Evolutionary conservation across 2,329 filamentous ascomycete genomes (phyloP).

Genomic region (Penicillium hordei): DNA sequence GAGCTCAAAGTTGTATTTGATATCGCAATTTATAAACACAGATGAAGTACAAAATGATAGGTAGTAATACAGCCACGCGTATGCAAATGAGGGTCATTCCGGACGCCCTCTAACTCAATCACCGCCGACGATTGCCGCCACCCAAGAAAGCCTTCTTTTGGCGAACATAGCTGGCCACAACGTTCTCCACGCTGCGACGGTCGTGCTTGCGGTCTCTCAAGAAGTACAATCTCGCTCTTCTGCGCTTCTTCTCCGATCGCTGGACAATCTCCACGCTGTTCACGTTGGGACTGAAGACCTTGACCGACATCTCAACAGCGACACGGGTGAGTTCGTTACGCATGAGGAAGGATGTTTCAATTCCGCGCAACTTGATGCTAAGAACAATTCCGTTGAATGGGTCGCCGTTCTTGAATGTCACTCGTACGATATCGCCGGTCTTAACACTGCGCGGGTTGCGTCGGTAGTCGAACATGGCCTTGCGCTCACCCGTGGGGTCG

Average conservation of each 20-base stretch:
- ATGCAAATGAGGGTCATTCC: constrained; percentile 12
- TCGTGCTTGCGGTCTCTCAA: constrained; percentile 88
- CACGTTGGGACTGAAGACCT: constrained; percentile 87
- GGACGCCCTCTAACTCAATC: constrained; percentile 16
- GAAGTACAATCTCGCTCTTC: constrained; percentile 84
- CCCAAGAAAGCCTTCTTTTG: constrained; percentile 50
- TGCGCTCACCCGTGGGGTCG: constrained; percentile 81
- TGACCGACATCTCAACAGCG: constrained; percentile 96
- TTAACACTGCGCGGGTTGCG: constrained; percentile 75
- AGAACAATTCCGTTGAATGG: constrained; percentile 88
- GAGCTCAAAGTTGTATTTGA: constrained; percentile 10
- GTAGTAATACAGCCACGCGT: constrained; percentile 13
- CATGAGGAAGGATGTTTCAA: constrained; percentile 84
- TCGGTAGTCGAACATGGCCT: constrained; percentile 71
- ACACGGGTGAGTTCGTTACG: constrained; percentile 82
- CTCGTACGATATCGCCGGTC: constrained; percentile 86
- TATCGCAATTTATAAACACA: constrained; percentile 13
- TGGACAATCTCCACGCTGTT: constrained; percentile 92
- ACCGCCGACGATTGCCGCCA: constrained; percentile 20
- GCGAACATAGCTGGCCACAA: constrained; percentile 67
- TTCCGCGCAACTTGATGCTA: constrained; percentile 80
- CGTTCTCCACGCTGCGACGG: constrained; percentile 77
- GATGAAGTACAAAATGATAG: constrained; percentile 12
- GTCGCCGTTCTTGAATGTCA: constrained; percentile 80
- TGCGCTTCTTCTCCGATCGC: constrained; percentile 76